Conservation (phyloP, 1,284 basidiomycete species). For the Pyrrhoderma lamaoense region DNA sequence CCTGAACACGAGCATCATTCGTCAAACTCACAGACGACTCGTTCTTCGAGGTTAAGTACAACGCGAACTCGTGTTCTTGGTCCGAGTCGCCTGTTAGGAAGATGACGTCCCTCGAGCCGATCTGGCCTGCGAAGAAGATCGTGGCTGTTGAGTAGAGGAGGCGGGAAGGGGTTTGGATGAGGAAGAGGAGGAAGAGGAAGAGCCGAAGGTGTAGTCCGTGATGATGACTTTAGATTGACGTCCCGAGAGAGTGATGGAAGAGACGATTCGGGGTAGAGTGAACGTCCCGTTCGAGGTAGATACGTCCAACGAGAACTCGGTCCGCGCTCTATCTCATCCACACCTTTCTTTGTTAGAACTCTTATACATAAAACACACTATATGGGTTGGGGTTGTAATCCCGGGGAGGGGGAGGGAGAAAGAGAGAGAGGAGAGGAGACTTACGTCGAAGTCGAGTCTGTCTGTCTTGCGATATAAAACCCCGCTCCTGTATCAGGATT, state of each 20-base stretch:
- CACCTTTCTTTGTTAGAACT: no score
- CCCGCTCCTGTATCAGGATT: constrained; percentile 59
- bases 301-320: constrained; percentile 46
- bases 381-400: no score
- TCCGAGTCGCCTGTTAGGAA: constrained; percentile 55
- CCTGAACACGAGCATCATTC: constrained; percentile 61
- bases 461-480: constrained; percentile 68
- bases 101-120: constrained; percentile 59
- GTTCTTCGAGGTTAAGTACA: constrained; percentile 42
- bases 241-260: constrained; percentile 51
- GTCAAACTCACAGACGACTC: constrained; percentile 31
- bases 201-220: constrained; percentile 24
- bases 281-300: constrained; percentile 41
- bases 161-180: no score
- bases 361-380: no score
- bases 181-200: no score
- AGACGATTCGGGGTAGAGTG: constrained; percentile 45
- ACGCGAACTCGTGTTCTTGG: constrained; percentile 54
- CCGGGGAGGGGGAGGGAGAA: no score
- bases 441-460: constrained; percentile 57
- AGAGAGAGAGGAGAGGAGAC: constrained; percentile 25
- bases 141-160: constrained; percentile 26
- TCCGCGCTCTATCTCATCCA: constrained; percentile 34
- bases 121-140: constrained; percentile 58
- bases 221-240: constrained; percentile 56